phyloP scores from a whole-genome alignment of 2,329 filamentous ascomycete species.

The Alternaria sp. region DNA sequence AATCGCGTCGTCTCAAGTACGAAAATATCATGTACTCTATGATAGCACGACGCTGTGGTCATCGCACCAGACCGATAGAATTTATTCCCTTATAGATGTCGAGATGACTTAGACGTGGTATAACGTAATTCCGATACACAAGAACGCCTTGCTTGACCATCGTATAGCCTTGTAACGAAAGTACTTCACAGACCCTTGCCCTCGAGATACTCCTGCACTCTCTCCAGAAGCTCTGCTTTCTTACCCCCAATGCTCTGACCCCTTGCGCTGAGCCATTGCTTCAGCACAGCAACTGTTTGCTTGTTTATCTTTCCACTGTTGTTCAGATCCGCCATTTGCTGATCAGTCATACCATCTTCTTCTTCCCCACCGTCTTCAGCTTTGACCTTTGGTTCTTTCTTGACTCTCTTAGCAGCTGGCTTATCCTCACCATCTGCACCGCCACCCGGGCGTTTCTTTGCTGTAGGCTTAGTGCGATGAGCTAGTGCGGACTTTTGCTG shows the following conservation, averaged over 20 bases:
- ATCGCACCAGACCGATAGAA: not conserved
- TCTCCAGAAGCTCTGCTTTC: slow-evolving; percentile 50
- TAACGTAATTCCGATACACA: not conserved
- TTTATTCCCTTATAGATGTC: not conserved
- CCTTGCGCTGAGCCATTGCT: slow-evolving; percentile 40
- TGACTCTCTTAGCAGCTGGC: slow-evolving; percentile 34
- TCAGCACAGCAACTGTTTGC: slow-evolving; percentile 47
- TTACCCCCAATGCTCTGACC: slow-evolving; percentile 38
- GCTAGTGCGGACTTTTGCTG: slow-evolving; percentile 52
- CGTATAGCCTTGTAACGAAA: not conserved
- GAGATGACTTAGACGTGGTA: not conserved
- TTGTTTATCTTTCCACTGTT: slow-evolving; percentile 56
- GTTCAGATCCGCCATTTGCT: slow-evolving; percentile 55
- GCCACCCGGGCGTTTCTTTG: slow-evolving; percentile 54
- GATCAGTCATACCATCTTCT: slow-evolving; percentile 50
- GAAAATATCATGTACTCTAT: not conserved
- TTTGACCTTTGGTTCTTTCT: slow-evolving; percentile 38
- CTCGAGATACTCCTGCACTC: slow-evolving; percentile 34
- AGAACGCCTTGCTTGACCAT: not conserved
- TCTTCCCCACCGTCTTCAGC: slow-evolving; percentile 25
- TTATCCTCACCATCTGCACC: slow-evolving; percentile 22
- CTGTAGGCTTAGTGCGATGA: slow-evolving; percentile 50
- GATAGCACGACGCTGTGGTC: not conserved
- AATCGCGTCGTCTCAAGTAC: not conserved
- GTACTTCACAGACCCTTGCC: not conserved